A percentile compares a stretch with the other conserved stretches of the same genome.
Conservation (phyloP, 2,329 filamentous ascomycete genomes). For the Ascochyta lentis region DNA sequence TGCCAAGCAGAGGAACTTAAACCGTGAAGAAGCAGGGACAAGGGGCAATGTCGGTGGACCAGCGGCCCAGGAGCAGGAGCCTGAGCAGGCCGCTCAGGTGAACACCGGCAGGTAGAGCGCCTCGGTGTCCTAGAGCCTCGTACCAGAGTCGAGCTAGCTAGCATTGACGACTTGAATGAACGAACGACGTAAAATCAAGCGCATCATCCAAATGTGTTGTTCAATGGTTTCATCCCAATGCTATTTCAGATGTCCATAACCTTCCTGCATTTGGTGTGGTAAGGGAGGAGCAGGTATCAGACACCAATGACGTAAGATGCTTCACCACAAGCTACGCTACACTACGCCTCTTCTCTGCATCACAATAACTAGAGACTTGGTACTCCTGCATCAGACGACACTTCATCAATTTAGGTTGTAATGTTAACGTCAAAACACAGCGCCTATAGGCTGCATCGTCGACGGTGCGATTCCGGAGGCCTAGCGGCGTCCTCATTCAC, state of each 20-base stretch:
- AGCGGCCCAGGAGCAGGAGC: conserved; percentile 46
- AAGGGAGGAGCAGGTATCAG: not conserved
- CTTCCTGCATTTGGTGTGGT: not conserved
- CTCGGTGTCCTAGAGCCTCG: not conserved
- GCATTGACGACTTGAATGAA: not conserved
- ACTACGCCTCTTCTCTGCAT: not conserved
- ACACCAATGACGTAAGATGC: not conserved
- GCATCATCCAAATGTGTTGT: too few species aligned
- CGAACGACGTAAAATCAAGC: not conserved
- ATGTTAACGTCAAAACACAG: too few species aligned
- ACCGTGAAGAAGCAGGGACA: conserved; percentile 44
- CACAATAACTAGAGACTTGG: not conserved
- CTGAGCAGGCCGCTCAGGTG: conserved; percentile 23
- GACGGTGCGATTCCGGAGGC: too few species aligned
- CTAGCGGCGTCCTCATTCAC: not conserved
- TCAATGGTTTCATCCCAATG: too few species aligned
- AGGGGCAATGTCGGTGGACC: conserved; percentile 41
- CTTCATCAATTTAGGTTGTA: too few species aligned
- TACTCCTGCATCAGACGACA: too few species aligned
- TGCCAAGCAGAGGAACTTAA: conserved; percentile 48
- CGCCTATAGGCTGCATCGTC: too few species aligned
- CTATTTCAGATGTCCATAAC: too few species aligned
- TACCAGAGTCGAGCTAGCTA: not conserved
- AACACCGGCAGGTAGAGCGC: not conserved
- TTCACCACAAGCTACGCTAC: not conserved